phyloP scores from a whole-genome alignment of 148 eudicot genomes.

The Suaeda aralocaspica region DNA sequence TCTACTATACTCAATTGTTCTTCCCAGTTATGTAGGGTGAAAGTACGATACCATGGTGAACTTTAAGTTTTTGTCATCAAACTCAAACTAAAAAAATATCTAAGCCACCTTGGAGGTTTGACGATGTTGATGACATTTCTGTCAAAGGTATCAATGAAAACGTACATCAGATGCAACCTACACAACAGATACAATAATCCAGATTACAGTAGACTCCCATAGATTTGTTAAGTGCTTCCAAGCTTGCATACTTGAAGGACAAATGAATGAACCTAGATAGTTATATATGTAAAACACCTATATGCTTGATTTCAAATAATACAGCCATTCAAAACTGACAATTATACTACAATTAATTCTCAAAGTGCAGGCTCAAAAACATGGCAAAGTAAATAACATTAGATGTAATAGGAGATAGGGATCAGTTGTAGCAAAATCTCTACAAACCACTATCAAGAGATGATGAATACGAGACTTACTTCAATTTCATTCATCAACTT shows the following conservation, averaged over 20 bases:
- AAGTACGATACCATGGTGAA: neutral
- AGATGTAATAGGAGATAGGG: neutral
- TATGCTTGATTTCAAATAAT: neutral
- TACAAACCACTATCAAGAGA: neutral
- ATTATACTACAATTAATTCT: neutral
- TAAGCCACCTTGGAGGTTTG: neutral
- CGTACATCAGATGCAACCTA: neutral
- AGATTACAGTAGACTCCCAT: too few species aligned
- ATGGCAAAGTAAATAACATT: neutral
- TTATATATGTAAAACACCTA: neutral
- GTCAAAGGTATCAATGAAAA: neutral
- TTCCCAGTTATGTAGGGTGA: neutral
- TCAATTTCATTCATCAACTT: conserved; percentile 82
- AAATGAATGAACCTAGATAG: neutral
- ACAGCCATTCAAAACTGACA: neutral
- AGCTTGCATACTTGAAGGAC: neutral
- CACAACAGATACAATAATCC: neutral
- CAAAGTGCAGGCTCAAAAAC: conserved; percentile 2
- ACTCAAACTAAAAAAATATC: neutral
- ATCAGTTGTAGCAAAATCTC: neutral
- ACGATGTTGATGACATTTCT: neutral
- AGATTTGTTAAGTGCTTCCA: neutral
- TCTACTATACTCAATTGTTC: neutral
- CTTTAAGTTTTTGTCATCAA: neutral
- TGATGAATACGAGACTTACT: conserved; percentile 36